Base-by-base conservation (phyloP, 1,139 yeast species). In the Geotrichum cucujoidarum region DNA sequence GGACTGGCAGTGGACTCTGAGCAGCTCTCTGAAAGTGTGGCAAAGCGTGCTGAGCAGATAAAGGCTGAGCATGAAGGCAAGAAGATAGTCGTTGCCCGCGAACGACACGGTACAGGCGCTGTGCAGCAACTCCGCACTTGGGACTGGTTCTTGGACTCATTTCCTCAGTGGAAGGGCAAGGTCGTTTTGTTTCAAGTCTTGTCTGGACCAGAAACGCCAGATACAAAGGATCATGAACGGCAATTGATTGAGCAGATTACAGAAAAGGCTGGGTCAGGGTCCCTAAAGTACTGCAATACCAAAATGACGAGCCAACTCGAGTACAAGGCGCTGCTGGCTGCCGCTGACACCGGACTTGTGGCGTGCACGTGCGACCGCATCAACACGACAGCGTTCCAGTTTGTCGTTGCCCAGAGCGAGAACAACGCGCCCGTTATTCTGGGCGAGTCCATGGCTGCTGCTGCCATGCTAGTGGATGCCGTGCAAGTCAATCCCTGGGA, bases 61-160 rank as follows among this genome's bases (percentile, higher is more conserved):
- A 14, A 50, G 20, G 76, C 79, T 43, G 79, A 78, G 40, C 76
- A 89, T 0, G 77, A 80, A 20, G 90, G 96, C 92, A 94, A 88
- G 56, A 81, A 89, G 41, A 87, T 88, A 56, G 69, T 87, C 52
- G 81, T 92, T 48, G 97, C 89, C 1, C 92, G 98, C 97, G 85
- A 32, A 71, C 58, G 65, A 65, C 44, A 67, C 76, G 53, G 76
- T 75, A 27, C 49, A 63, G 25, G 71, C 70, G 24, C 76, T 92
- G 50, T 75, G 78, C 48, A 78, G 78, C 43, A 71, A 88, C 31
- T 89, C 97, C 92, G 67, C 75, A 97, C 62, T 72, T 92, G 56
- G 97, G 92, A 63, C 87, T 88, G 61, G 90, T 92, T 59, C 89
- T 92, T 61, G 97, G 97, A 49, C 97, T 92, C 2, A 95, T 96